Evolutionary conservation across 2,329 filamentous ascomycete species (phyloP).

Genomic region (Pseudogymnoascus sp.): DNA sequence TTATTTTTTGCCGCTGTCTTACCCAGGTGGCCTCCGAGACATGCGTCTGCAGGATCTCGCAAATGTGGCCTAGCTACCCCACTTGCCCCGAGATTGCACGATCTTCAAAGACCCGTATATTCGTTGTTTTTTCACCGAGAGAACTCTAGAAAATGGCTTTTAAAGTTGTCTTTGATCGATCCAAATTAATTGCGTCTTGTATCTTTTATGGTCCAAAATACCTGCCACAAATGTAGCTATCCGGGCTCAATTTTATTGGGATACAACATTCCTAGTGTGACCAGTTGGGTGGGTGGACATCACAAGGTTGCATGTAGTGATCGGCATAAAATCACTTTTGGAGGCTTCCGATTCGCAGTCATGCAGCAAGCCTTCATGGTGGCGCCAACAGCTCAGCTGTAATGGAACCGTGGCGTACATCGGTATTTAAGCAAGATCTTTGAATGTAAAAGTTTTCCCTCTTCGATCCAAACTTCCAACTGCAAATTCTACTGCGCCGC

Average conservation of each 20-base stretch:
- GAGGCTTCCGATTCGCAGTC: not conserved
- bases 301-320: not conserved
- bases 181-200: not conserved
- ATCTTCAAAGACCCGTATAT: not conserved
- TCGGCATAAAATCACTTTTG: not conserved
- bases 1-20: not conserved
- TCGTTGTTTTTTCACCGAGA: not conserved
- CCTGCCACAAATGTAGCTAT: not conserved
- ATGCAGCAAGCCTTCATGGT: not conserved
- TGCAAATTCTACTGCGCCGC: not conserved
- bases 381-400: conserved; percentile 2
- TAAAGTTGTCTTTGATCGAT: not conserved
- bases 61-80: not conserved
- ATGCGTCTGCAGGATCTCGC: not conserved
- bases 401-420: not conserved
- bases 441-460: not conserved
- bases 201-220: not conserved
- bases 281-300: not conserved
- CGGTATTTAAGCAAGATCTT: not conserved
- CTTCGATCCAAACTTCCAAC: not conserved
- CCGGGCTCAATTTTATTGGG: not conserved
- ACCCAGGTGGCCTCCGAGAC: not conserved
- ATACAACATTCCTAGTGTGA: not conserved
- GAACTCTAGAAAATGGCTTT: not conserved
- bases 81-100: not conserved